These are phyloP conservation scores for Globisporangium nagaii DNA, from an alignment of 352 stramenopile species.

Conservation along the genomic window DNA sequence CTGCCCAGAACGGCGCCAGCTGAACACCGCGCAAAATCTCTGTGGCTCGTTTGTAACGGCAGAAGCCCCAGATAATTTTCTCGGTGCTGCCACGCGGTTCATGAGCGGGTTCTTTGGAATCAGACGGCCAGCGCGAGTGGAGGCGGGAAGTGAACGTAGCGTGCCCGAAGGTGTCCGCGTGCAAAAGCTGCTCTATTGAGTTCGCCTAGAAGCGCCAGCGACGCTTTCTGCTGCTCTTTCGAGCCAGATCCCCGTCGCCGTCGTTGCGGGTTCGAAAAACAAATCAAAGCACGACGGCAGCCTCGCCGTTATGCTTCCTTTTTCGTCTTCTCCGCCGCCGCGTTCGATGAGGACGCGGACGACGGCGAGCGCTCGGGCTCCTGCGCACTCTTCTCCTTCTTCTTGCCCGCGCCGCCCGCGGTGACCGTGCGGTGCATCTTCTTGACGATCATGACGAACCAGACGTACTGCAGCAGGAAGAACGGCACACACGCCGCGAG, in stretches of 20 bases:
- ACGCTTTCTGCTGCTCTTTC: too few species aligned
- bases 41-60: background rate
- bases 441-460: constrained; percentile 67
- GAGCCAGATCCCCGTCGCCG: background rate
- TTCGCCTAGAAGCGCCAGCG: too few species aligned
- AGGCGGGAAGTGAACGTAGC: constrained; percentile 7
- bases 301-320: constrained; percentile 5
- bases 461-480: constrained; percentile 70
- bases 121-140: constrained; percentile 4
- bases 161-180: too few species aligned
- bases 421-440: constrained; percentile 29
- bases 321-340: background rate
- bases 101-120: constrained; percentile 3
- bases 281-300: background rate
- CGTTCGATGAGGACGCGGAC: background rate
- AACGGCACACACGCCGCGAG: constrained; percentile 50
- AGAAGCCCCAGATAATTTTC: constrained; percentile 1
- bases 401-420: background rate
- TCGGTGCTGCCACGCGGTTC: background rate
- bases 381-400: background rate
- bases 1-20: background rate
- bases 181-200: too few species aligned
- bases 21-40: background rate
- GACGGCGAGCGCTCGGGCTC: background rate
- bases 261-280: background rate